Evolutionary conservation across 2,329 filamentous ascomycete genomes (phyloP).

Genomic region (Penicillium corylophilum): DNA sequence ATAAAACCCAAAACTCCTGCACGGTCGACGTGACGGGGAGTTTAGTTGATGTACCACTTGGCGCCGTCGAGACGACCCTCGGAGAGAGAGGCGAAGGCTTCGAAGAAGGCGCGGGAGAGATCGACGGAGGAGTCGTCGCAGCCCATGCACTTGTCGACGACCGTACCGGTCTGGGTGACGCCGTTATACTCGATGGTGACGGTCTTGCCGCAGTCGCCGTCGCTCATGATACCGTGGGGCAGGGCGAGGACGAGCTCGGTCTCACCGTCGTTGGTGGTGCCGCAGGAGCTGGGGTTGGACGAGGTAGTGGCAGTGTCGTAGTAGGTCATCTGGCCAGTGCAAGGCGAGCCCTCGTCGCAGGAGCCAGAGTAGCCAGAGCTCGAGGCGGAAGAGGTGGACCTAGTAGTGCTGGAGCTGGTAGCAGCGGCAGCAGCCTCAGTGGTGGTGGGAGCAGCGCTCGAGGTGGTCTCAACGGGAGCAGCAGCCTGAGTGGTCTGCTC

Average conservation of each 20-base stretch:
- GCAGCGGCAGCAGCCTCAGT: constrained; percentile 7
- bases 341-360: constrained; percentile 29
- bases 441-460: constrained; percentile 5
- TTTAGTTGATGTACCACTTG: constrained; percentile 42
- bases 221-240: constrained; percentile 63
- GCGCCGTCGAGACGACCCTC: constrained; percentile 45
- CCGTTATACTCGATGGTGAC: constrained; percentile 64
- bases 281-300: constrained; percentile 53
- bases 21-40: constrained; percentile 19
- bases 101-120: constrained; percentile 58
- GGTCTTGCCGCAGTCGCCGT: constrained; percentile 68
- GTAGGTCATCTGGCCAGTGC: constrained; percentile 69
- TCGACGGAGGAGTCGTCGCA: constrained; percentile 61
- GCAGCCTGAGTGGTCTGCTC: constrained; percentile 1
- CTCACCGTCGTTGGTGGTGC: constrained; percentile 58
- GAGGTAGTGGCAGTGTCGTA: constrained; percentile 68
- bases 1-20: neutral
- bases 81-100: constrained; percentile 43
- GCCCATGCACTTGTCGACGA: constrained; percentile 75
- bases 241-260: constrained; percentile 68
- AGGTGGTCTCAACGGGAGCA: constrained; percentile 2
- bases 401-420: constrained; percentile 14
- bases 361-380: constrained; percentile 22
- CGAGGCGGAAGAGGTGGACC: constrained; percentile 7
- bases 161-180: constrained; percentile 56